Conservation (phyloP, 257 asterid genomes). For the Solanum lycopersicoides region DNA sequence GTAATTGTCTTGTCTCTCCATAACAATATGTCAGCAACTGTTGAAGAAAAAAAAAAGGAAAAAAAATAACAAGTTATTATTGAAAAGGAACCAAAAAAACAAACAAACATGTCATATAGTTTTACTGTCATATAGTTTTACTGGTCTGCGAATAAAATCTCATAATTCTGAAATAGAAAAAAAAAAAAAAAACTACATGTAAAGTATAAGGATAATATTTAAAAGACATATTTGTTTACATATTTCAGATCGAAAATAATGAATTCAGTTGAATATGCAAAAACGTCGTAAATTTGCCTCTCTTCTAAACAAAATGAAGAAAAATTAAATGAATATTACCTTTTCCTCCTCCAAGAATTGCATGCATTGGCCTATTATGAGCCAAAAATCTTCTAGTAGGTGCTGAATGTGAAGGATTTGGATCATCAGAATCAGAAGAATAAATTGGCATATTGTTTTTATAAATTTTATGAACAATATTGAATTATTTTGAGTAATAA, state of each 20-base stretch:
- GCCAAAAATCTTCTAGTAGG: constrained; percentile 22
- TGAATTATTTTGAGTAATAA: neutral
- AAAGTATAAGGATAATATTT: neutral
- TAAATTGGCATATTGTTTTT: neutral
- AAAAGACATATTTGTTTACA: too few species aligned
- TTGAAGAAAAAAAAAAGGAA: neutral
- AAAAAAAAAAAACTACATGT: neutral
- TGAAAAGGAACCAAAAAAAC: neutral
- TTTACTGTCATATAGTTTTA: neutral
- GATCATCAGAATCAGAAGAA: constrained; percentile 12
- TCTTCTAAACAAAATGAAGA: too few species aligned
- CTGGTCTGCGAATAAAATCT: neutral
- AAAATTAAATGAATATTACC: constrained; percentile 12
- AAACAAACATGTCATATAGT: neutral
- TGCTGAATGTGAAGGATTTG: neutral
- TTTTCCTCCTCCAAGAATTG: constrained; percentile 48
- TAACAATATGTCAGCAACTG: constrained; percentile 49
- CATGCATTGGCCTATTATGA: constrained; percentile 33
- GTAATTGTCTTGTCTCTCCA: constrained; percentile 47
- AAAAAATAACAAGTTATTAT: neutral
- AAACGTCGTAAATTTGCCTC: rapidly evolving
- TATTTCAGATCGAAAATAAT: neutral
- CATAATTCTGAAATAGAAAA: neutral
- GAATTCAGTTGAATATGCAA: neutral
- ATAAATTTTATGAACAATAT: neutral